These are phyloP conservation scores for Chlorella variabilis DNA, from an alignment of 163 green algal species.

Conservation along the genomic window DNA sequence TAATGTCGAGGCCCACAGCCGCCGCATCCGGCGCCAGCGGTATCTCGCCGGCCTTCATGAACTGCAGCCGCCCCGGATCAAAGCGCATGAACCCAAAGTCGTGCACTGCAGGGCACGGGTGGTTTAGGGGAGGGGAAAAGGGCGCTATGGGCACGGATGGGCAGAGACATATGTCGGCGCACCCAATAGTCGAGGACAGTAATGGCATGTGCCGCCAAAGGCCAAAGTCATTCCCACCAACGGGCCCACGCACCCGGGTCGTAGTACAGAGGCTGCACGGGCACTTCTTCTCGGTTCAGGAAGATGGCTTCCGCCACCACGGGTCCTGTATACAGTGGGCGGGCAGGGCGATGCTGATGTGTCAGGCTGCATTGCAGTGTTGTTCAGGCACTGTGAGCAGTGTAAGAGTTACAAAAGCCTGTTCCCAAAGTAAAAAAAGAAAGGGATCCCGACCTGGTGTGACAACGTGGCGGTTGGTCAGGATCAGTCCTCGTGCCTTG, in stretches of 20 bases:
- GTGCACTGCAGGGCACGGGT: slow-evolving; percentile 65
- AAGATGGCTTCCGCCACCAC: slow-evolving; percentile 93
- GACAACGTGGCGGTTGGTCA: slow-evolving; percentile 94
- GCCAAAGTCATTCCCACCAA: too few relatives aligned
- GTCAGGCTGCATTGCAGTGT: too few relatives aligned
- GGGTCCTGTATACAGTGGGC: slow-evolving; percentile 63
- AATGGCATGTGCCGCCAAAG: too few relatives aligned
- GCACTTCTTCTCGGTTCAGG: slow-evolving; percentile 91
- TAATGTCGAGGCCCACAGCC: slow-evolving; percentile 79
- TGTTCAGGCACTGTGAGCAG: too few relatives aligned
- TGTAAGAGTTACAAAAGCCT: too few relatives aligned
- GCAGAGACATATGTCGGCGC: too few relatives aligned
- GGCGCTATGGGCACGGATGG: too few relatives aligned
- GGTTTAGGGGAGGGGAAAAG: not conserved
- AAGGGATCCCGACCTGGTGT: slow-evolving; percentile 87
- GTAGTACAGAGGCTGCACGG: slow-evolving; percentile 82
- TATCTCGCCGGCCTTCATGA: slow-evolving; percentile 81
- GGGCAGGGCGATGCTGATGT: too few relatives aligned
- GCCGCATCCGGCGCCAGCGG: slow-evolving; percentile 77
- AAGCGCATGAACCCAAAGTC: slow-evolving; percentile 96
- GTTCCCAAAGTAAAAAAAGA: too few relatives aligned
- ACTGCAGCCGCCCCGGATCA: slow-evolving; percentile 84
- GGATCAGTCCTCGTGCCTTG: slow-evolving; percentile 75
- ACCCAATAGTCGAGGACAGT: too few relatives aligned
- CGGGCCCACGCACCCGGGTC: slow-evolving; percentile 73